Conservation (phyloP, 352 stramenopile genomes). For the Pythium monospermum region DNA sequence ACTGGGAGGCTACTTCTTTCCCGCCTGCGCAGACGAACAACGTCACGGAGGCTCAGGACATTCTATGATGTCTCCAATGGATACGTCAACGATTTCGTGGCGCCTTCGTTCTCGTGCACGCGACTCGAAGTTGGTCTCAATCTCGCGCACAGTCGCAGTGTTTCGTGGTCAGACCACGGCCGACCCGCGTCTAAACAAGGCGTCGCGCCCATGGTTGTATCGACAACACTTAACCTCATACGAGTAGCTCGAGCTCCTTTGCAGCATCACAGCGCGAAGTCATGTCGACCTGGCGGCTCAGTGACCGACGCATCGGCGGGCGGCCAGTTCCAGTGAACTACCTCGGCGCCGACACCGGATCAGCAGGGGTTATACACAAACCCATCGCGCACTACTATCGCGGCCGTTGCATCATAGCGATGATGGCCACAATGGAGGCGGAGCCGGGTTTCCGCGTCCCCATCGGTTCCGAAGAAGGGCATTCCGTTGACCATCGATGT, state of each 20-base stretch:
- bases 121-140: conserved; percentile 18
- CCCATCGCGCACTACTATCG: conserved; percentile 5
- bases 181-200: conserved; percentile 16
- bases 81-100: neutral
- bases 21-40: conserved; percentile 12
- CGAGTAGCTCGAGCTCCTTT: conserved; percentile 7
- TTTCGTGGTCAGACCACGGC: conserved; percentile 8
- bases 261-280: conserved; percentile 4
- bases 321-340: conserved; percentile 12
- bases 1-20: conserved; percentile 9
- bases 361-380: conserved; percentile 2
- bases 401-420: conserved; percentile 14
- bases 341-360: neutral
- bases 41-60: conserved; percentile 23
- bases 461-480: conserved; percentile 9
- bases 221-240: conserved; percentile 7
- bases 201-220: conserved; percentile 3
- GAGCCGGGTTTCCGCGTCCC: conserved; percentile 13
- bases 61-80: conserved; percentile 14
- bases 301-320: neutral
- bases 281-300: neutral
- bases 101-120: neutral
- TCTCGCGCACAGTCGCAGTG: conserved; percentile 6
- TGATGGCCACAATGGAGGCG: conserved; percentile 11
- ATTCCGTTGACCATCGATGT: conserved; percentile 16